Percentiles rank a stretch among this genome's conserved stretches.
Conservation (phyloP, 1,284 basidiomycete species). For the Inonotus hispidus region DNA sequence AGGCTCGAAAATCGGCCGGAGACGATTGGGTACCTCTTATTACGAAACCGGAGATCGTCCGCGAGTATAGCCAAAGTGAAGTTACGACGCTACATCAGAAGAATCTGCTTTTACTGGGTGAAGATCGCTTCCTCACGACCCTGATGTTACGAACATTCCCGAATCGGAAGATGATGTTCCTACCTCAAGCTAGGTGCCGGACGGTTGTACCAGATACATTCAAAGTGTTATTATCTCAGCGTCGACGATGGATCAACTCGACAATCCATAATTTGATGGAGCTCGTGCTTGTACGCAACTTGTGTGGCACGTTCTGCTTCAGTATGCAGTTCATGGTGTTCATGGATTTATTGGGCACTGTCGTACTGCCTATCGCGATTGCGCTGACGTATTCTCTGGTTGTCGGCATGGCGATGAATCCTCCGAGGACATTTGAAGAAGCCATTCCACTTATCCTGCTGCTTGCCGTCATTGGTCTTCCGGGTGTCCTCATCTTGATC, state of each 20-base stretch:
- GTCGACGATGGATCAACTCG: conserved; percentile 99
- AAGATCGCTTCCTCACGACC: conserved; percentile 98
- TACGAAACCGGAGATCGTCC: conserved; percentile 95
- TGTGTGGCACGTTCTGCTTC: conserved; percentile 95
- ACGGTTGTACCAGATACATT: conserved; percentile 98
- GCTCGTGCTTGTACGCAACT: conserved; percentile 91
- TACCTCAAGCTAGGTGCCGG: conserved; percentile 92
- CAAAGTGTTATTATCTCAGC: conserved; percentile 88
- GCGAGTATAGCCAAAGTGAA: conserved; percentile 93
- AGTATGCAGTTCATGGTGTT: conserved; percentile 98
- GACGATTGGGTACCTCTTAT: conserved; percentile 98
- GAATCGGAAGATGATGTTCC: conserved; percentile 98
- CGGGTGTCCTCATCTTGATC: conserved; percentile 87
- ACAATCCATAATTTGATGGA: conserved; percentile 99
- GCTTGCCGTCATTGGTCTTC: conserved; percentile 87
- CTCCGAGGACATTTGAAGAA: conserved; percentile 83
- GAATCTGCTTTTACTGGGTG: conserved; percentile 92
- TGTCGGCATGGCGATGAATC: conserved; percentile 74
- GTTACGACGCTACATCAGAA: conserved; percentile 97
- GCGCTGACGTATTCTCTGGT: conserved; percentile 86
- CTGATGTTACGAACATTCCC: conserved; percentile 95
- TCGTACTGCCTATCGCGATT: conserved; percentile 94
- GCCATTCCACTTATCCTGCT: conserved; percentile 94
- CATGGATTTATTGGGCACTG: conserved; percentile 96
- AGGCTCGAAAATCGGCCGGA: conserved; percentile 81